Evolutionary conservation across 2,329 filamentous ascomycete genomes (phyloP), one percentile per base, ranked within the genome.

Genomic region (Acephala macrosclerotiorum): DNA sequence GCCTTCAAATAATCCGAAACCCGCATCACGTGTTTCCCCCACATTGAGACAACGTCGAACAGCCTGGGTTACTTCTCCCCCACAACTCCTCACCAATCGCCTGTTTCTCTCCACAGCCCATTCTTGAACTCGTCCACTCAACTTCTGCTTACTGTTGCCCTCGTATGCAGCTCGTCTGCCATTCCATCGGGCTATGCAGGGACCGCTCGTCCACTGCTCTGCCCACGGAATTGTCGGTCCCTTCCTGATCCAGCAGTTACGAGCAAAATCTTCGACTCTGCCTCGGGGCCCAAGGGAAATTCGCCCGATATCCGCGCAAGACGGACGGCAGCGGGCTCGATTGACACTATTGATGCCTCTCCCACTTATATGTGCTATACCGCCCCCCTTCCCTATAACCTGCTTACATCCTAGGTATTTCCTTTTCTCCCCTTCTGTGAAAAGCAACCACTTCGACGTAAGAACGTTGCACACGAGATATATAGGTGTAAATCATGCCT

Each of bases 161-260:
- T 51, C 22, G 40, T 33, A 49, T 65, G 63, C 63, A 65, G 53
- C 49, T 66, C 64, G 60, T 66, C 49, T 66, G 64, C 60, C 63
- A 66, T 66, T 65, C 63, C 33, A 62, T 51, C 59, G 59, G 59
- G 62, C 18, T 40, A 42, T 36, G 40, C 59, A 60, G n/a, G 60
- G 58, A 26, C 59, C 42, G 29, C 22, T 20, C 35, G n/a, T 56
- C 51, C 25, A 56, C 57, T 8, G 11, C 38, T 16, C 20, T 58
- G 29, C 55, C 42, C 61, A 55, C 56, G 62, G 57, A 45, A 33
- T 22, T 35, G 38, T 64, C 62, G 56, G 57, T 40, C 56, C 62
- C 38, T 56, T 56, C 57, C 60, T 33, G 36, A 51, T 33, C 29
- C 29, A 33, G 29, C 29, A 33, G 36, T 29, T 60, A 35, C 33